A percentile compares a stretch with the other conserved stretches of the same genome.
Evolutionary conservation across 768 basidiomycete species (phyloP).

Genomic region (Phanerodontia chrysosporium): DNA sequence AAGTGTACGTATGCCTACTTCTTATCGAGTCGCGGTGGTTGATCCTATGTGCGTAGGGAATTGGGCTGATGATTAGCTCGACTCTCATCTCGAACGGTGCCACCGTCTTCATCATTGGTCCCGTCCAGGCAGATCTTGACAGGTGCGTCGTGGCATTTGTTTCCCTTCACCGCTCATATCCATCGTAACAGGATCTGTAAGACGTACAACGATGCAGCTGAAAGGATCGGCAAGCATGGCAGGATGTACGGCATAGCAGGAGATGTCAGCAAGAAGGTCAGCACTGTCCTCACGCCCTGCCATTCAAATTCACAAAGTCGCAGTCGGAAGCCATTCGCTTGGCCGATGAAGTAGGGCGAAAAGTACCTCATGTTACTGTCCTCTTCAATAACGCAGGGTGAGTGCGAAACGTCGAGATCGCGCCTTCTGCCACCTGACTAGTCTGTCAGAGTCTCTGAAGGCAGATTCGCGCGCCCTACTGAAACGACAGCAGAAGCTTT

Average conservation of each 20-base stretch:
- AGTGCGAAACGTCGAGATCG: neutral
- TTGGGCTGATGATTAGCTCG: slow-evolving; percentile 47
- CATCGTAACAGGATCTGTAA: slow-evolving; percentile 4
- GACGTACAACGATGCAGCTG: slow-evolving; percentile 35
- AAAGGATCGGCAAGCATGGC: slow-evolving; percentile 26
- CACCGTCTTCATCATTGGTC: slow-evolving; percentile 45
- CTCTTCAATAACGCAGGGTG: slow-evolving; percentile 49
- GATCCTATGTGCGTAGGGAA: slow-evolving; percentile 30
- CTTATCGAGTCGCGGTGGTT: neutral
- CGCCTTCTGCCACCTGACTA: too few relatives aligned
- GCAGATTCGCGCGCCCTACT: slow-evolving; percentile 25
- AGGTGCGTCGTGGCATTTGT: slow-evolving; percentile 22
- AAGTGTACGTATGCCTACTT: slow-evolving; percentile 27
- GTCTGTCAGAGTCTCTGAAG: slow-evolving; percentile 20
- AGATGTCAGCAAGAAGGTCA: slow-evolving; percentile 39
- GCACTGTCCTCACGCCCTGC: neutral
- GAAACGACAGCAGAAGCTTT: slow-evolving; percentile 33
- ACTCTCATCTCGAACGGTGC: slow-evolving; percentile 46
- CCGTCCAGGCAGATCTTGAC: slow-evolving; percentile 37
- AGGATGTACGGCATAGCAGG: slow-evolving; percentile 38
- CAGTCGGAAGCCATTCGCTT: slow-evolving; percentile 41
- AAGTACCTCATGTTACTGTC: slow-evolving; percentile 37
- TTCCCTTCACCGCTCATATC: neutral
- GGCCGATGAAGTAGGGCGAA: slow-evolving; percentile 34
- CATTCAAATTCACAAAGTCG: neutral